These are phyloP conservation scores for Debaryomycetaceae sp. DNA, from an alignment of 1,139 yeast genomes.

Conservation along the genomic window DNA sequence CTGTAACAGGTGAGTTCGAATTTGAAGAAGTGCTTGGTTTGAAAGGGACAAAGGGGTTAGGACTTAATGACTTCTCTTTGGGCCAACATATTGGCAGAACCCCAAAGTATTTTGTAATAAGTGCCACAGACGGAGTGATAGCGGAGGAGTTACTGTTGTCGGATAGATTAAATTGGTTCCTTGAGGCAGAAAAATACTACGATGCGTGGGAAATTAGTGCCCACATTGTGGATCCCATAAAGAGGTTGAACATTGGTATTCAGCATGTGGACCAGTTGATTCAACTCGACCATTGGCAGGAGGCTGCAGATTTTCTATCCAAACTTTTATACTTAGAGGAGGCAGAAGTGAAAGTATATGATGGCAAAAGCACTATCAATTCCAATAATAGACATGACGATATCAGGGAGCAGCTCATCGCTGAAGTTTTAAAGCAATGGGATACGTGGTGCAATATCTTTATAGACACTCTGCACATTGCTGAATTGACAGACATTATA, in stretches of 20 bases:
- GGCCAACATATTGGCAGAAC: slow-evolving; percentile 42
- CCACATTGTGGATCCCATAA: slow-evolving; percentile 47
- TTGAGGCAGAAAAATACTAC: slow-evolving; percentile 48
- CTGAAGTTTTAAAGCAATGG: slow-evolving; percentile 56
- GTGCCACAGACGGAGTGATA: slow-evolving; percentile 79
- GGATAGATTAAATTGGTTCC: slow-evolving; percentile 75
- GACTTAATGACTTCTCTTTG: slow-evolving; percentile 77
- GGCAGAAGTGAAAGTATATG: slow-evolving; percentile 28
- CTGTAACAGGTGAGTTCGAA: slow-evolving; percentile 67
- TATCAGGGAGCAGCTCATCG: slow-evolving; percentile 27
- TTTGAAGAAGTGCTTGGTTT: slow-evolving; percentile 80
- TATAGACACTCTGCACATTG: slow-evolving; percentile 46
- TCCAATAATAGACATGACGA: slow-evolving; percentile 9
- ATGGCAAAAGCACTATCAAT: slow-evolving; percentile 25
- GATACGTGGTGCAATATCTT: slow-evolving; percentile 59
- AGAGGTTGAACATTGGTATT: slow-evolving; percentile 60
- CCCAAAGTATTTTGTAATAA: slow-evolving; percentile 60
- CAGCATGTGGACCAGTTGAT: slow-evolving; percentile 59
- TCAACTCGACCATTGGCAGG: slow-evolving; percentile 50
- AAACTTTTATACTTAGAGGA: slow-evolving; percentile 33
- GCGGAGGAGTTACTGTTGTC: slow-evolving; percentile 65
- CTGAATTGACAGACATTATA: slow-evolving; percentile 47
- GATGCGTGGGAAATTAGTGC: slow-evolving; percentile 80
- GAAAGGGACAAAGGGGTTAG: slow-evolving; percentile 55
- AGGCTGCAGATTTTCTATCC: slow-evolving; percentile 51